Evolutionary conservation across 257 asterid species (phyloP).

Genomic region (Penstemon newberryi): DNA sequence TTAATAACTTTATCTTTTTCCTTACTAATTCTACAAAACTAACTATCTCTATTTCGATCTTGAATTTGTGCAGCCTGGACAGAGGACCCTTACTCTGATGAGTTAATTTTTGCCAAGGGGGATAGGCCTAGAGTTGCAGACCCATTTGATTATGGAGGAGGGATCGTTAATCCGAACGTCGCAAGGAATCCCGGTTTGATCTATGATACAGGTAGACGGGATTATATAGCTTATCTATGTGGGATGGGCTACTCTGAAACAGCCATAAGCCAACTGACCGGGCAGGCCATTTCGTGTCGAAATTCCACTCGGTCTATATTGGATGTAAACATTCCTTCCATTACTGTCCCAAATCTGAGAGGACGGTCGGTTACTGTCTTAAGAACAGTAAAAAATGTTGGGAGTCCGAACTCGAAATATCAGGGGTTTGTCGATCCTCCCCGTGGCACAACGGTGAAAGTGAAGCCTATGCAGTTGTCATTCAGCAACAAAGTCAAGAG

Average conservation of each 20-base stretch:
- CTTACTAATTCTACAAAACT: too few species aligned
- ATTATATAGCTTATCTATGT: constrained; percentile 38
- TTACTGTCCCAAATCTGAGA: constrained; percentile 32
- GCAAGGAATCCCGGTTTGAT: constrained; percentile 37
- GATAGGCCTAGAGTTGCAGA: constrained; percentile 26
- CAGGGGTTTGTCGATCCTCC: constrained; percentile 30
- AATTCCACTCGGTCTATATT: constrained; percentile 18
- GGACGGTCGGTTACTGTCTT: constrained; percentile 7
- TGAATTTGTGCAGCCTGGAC: constrained; percentile 34
- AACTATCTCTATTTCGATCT: too few species aligned
- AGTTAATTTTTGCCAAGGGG: constrained; percentile 28
- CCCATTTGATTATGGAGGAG: constrained; percentile 41
- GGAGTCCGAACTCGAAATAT: constrained; percentile 34
- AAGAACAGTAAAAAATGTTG: constrained; percentile 43
- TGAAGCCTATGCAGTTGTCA: constrained; percentile 32
- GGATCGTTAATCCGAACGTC: constrained; percentile 32
- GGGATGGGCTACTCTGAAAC: constrained; percentile 32
- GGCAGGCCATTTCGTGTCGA: constrained; percentile 19
- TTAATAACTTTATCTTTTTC: too few species aligned
- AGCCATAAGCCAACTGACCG: constrained; percentile 23
- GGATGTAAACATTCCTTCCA: constrained; percentile 45
- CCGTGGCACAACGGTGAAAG: constrained; percentile 26
- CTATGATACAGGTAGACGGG: constrained; percentile 32
- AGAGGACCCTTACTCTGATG: constrained; percentile 32
- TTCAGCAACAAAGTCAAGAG: constrained; percentile 30